phyloP scores from a whole-genome alignment of 2,329 filamentous ascomycete species.

The Alternaria longipes region DNA sequence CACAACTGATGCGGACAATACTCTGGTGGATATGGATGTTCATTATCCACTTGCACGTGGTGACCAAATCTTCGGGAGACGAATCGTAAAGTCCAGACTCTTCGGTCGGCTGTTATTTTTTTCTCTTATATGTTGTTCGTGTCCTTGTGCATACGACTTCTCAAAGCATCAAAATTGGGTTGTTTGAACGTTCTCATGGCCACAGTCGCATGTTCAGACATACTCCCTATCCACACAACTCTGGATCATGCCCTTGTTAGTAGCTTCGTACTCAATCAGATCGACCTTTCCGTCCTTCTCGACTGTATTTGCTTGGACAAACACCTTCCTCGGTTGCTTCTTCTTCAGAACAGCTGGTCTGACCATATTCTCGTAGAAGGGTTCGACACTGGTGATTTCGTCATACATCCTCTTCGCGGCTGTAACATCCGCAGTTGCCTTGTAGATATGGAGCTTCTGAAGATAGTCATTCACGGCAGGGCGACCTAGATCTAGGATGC shows the following conservation, averaged over 20 bases:
- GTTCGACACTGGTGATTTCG: constrained; percentile 82
- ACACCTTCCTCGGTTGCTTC: constrained; percentile 87
- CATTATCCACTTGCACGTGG: not conserved
- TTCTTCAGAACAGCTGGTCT: constrained; percentile 77
- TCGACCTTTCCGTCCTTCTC: constrained; percentile 64
- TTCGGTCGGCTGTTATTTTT: not conserved
- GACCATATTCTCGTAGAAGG: constrained; percentile 85
- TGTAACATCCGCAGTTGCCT: constrained; percentile 84
- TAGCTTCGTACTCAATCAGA: constrained; percentile 87
- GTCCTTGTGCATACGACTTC: not conserved
- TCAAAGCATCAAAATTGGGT: not conserved
- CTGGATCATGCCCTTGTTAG: constrained; percentile 73
- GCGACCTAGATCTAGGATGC: constrained; percentile 84
- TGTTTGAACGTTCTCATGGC: not conserved
- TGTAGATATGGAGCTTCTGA: constrained; percentile 92
- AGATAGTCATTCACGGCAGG: constrained; percentile 86
- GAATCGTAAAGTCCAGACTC: not conserved
- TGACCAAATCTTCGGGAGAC: not conserved
- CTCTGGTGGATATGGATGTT: not conserved
- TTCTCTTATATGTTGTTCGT: not conserved
- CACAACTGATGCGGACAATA: not conserved
- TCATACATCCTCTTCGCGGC: constrained; percentile 82
- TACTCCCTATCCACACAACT: constrained; percentile 51
- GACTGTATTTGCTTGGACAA: constrained; percentile 91
- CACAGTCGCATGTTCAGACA: constrained; percentile 26